Evolutionary conservation across 768 basidiomycete species (phyloP).

Genomic region (Hirschioporus abietinus): DNA sequence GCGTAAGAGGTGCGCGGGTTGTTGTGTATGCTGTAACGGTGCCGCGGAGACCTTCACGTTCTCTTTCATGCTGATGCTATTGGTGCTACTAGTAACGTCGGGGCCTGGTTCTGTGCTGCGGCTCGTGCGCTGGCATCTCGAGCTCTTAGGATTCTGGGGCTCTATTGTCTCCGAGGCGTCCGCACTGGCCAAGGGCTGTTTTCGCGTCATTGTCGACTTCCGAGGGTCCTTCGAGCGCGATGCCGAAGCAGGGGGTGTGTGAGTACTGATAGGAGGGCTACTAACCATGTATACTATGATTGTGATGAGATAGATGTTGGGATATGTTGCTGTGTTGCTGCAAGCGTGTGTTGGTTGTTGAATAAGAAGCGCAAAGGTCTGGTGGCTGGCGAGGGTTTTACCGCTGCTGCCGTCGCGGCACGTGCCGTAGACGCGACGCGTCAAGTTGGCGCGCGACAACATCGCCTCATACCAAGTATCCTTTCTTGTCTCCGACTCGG

Average conservation of each 20-base stretch:
- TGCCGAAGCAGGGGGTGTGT: background rate
- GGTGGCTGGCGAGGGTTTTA: background rate
- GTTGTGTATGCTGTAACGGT: background rate
- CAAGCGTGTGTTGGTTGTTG: background rate
- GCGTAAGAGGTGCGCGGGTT: background rate
- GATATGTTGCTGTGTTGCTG: background rate
- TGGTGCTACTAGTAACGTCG: background rate
- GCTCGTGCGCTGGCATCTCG: background rate
- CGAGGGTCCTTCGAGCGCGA: background rate
- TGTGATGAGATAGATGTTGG: background rate
- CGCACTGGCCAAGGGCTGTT: background rate
- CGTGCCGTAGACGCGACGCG: background rate
- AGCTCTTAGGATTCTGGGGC: background rate
- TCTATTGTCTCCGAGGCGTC: background rate
- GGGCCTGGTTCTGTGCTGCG: no score
- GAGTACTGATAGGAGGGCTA: background rate
- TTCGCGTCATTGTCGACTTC: background rate
- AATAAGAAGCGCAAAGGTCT: background rate
- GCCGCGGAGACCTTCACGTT: background rate
- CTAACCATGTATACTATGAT: background rate
- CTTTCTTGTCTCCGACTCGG: no score
- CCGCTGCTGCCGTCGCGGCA: background rate
- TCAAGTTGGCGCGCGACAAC: background rate
- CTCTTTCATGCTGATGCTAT: background rate
- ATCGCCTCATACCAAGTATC: background rate